Conservation (phyloP, 1,284 basidiomycete genomes). For the Melampsora occidentalis region DNA sequence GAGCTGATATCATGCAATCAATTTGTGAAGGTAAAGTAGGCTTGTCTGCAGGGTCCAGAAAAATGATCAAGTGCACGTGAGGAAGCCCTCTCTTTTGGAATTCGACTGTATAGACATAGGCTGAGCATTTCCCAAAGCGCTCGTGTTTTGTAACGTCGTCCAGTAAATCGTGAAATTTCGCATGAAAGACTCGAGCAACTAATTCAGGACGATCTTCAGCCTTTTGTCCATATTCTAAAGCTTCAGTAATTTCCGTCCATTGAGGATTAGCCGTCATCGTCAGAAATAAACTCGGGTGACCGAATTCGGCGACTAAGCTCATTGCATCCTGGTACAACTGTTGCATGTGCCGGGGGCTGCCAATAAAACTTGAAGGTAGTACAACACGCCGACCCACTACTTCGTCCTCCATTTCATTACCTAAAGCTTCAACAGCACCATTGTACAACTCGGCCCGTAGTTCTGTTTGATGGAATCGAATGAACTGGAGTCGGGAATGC, state of each 20-base stretch:
- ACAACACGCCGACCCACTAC: slow-evolving; percentile 3
- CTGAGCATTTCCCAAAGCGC: neutral
- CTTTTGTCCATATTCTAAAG: slow-evolving; percentile 40
- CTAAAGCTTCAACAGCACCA: neutral
- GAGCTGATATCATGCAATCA: neutral
- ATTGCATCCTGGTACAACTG: slow-evolving; percentile 51
- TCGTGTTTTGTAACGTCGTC: neutral
- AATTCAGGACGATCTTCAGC: neutral
- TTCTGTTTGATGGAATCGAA: slow-evolving; percentile 54
- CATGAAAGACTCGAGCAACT: neutral
- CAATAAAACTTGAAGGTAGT: slow-evolving; percentile 2
- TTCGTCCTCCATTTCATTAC: neutral
- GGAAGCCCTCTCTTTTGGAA: slow-evolving; percentile 24
- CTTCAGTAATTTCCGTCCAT: slow-evolving; percentile 57
- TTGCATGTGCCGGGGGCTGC: neutral
- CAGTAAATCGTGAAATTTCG: neutral
- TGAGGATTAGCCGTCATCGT: slow-evolving; percentile 56
- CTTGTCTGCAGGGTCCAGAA: neutral
- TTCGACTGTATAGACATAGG: slow-evolving; percentile 7
- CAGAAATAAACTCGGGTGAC: slow-evolving; percentile 55
- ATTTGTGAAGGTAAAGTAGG: neutral
- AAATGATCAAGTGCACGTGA: slow-evolving; percentile 7
- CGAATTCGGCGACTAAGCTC: slow-evolving; percentile 51
- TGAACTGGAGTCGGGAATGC: slow-evolving; percentile 48
- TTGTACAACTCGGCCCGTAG: slow-evolving; percentile 49